A percentile compares a stretch with the other conserved stretches of the same genome.
These are phyloP conservation scores for Lasiodiplodia sp. DNA, from an alignment of 2,329 filamentous ascomycete genomes.

Conservation along the genomic window DNA sequence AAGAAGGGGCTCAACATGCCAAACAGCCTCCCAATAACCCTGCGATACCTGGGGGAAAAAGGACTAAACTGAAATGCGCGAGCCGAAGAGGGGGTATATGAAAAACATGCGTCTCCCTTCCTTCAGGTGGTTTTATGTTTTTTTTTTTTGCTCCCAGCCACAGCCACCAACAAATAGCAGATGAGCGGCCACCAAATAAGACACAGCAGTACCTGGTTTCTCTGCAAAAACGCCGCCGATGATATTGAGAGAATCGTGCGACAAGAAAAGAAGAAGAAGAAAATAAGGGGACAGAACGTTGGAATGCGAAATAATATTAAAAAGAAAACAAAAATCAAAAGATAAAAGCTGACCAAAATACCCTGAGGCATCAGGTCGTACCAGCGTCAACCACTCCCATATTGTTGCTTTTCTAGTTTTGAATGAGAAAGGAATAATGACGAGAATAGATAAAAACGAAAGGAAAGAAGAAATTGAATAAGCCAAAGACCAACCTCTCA, in stretches of 20 bases:
- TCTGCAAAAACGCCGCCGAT: slow-evolving; percentile 18
- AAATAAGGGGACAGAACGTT: not conserved
- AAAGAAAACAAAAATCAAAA: not conserved
- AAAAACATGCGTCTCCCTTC: not conserved
- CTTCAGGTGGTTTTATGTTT: not conserved
- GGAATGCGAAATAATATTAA: not conserved
- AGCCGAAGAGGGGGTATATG: not conserved
- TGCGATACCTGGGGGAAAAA: slow-evolving; percentile 3
- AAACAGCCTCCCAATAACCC: not conserved
- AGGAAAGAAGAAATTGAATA: not conserved
- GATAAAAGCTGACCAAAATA: not conserved
- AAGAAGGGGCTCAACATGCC: not conserved
- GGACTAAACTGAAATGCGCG: not conserved
- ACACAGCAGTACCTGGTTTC: slow-evolving; percentile 14
- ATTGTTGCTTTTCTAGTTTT: not conserved
- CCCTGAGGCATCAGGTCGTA: not conserved
- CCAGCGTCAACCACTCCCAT: not conserved
- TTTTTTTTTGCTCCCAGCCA: not conserved
- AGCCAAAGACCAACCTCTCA: no score
- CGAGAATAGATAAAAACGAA: not conserved
- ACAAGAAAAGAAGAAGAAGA: not conserved
- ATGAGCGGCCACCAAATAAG: slow-evolving; percentile 8
- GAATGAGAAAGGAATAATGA: not conserved
- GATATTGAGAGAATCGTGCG: not conserved
- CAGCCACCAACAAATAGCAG: slow-evolving; percentile 6